Evolutionary conservation across 1,284 basidiomycete genomes (phyloP).

Genomic region (Pseudomicrostroma phylloplanum): DNA sequence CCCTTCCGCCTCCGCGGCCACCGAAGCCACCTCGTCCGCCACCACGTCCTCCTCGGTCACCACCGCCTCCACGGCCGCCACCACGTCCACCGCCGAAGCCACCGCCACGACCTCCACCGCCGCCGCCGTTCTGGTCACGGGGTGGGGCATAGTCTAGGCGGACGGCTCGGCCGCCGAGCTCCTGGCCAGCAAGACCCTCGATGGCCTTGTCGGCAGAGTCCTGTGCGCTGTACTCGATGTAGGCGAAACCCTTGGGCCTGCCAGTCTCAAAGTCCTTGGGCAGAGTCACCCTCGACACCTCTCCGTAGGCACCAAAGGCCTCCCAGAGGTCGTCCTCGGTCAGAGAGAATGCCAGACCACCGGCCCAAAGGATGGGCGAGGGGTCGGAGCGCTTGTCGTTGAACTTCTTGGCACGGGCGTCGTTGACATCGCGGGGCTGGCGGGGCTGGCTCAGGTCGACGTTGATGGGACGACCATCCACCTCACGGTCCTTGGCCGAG

Average conservation of each 20-base stretch:
- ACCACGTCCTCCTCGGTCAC: constrained; percentile 7
- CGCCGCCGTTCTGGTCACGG: constrained; percentile 58
- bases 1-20: constrained; percentile 7
- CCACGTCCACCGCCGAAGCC: constrained; percentile 12
- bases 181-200: constrained; percentile 63
- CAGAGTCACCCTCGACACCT: constrained; percentile 79
- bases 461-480: constrained; percentile 83
- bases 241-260: constrained; percentile 89
- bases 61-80: constrained; percentile 12
- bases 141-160: constrained; percentile 88
- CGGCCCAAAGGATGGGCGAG: constrained; percentile 76
- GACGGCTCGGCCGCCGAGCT: constrained; percentile 74
- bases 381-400: constrained; percentile 59
- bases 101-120: constrained; percentile 12
- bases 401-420: constrained; percentile 71
- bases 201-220: constrained; percentile 77
- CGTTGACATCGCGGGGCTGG: constrained; percentile 59
- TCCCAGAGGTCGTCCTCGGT: constrained; percentile 85
- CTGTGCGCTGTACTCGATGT: constrained; percentile 83
- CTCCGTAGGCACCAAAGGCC: constrained; percentile 81
- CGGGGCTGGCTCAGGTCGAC: constrained; percentile 70
- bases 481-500: constrained; percentile 72
- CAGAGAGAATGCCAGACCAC: constrained; percentile 75
- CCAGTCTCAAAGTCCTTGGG: constrained; percentile 90
- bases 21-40: constrained; percentile 6